Base-by-base conservation (phyloP, 352 stramenopile species). In the Globisporangium polare region DNA sequence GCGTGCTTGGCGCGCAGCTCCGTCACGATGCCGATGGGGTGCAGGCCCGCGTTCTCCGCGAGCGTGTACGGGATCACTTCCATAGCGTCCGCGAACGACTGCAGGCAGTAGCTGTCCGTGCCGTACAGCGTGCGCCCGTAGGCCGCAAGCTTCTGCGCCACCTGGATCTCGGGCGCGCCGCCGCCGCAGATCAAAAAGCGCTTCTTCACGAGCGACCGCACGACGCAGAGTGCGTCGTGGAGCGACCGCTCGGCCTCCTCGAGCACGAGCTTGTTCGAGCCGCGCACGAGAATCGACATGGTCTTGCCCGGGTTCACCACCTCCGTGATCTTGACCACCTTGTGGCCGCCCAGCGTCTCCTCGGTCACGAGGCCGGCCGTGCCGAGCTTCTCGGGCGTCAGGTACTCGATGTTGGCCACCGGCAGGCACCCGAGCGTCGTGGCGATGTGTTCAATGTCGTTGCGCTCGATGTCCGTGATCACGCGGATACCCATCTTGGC, bases 401-500 rank as follows among this genome's bases (percentile, higher is more conserved):
- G 80, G 74, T 95, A 97, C 87, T 99, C 97, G 35, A 99, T 93
- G 80, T 99, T 98, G 49, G 97, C 97, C 29, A 99, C 93, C 17
- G 97, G 97, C 39, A 96, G 83, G 68, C 97, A 99, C 49, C 93
- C 92, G 15, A 99, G 75, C 41, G 97, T 99, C 47, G 80, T 90
- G 43, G 96, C 97, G 72, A 99, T 99, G 83, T 99, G 99, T 71
- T 99, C 96, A 79, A 99, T 98, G 78, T 99, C 97, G 49, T 82
- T 95, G 53, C 97, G 85, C 74, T 99, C 97, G 58, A 99, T 92
- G 74, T 99, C 97, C 27, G 96, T 99, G 58, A 99, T 98, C 6
- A 99, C 97, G 64, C 98, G 91, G 77, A 99, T 99, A 64, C 95
- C 97, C 95, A 99, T 99, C 77, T 99, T 99, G 71, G 97, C 97